Base-by-base conservation (phyloP, 2,329 filamentous ascomycete species). In the Aureobasidium leucospermi region DNA sequence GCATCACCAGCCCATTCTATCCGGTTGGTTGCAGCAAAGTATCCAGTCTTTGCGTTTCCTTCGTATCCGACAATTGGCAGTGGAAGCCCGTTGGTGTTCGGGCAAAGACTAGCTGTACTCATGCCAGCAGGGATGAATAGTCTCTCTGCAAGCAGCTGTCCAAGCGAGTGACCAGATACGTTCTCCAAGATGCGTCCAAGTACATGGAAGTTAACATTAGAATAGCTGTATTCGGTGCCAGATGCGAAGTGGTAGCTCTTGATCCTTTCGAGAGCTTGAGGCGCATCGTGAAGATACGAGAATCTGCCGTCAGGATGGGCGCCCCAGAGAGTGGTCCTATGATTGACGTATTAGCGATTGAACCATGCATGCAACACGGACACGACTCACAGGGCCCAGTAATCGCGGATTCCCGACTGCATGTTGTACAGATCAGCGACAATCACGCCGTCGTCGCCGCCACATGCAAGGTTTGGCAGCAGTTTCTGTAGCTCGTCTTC, bases 1-100 rank as follows among this genome's bases (percentile, higher is more conserved):
- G 76, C 76, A 66, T 78, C 76, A 3, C 75, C 76, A 16, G 75
- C 70, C 76, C 76, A 78, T 61, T 78, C 74, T 49, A 78, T 78
- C 0, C 68, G 67, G 57, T 78, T 78, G 11, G 67, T 57, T 3
- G 70, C 74, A 1, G 70, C 66, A 3, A 69, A 62, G 53, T 69
- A 78, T 0, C 76, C 76, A 8, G 61, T 56, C 13, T 69, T 56
- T 59, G 75, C 74, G 15, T 67, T 66, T 3, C 75, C 75, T 62
- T 78, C 76, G 60, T 78, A 77, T 8, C 76, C 76, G 2, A 76
- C 68, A 52, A 73, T 72, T 0, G 75, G 75, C 0, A 68, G 62
- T 4, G 76, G 76, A 6, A 71, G 70, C 2, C 68, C 62, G 1
- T 68, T 65, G 2, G 72, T 76, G 61, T 77, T 69, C 0, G 74